phyloP scores from a whole-genome alignment of 352 stramenopile species.

The Globisporangium okanoganense region DNA sequence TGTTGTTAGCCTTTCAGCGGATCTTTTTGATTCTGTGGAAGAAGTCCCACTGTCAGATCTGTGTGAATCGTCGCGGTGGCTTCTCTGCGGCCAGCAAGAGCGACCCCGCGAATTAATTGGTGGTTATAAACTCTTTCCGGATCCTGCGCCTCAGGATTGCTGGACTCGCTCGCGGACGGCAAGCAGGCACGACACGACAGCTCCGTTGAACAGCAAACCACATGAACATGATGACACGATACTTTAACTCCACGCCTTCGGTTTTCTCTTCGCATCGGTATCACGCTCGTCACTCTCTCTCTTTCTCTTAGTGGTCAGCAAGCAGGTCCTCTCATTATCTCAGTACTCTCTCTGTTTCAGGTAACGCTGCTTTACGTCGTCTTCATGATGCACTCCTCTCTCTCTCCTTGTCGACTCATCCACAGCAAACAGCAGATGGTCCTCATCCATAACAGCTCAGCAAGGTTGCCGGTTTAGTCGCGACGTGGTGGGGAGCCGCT shows the following conservation, averaged over 20 bases:
- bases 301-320: slow-evolving; percentile 12
- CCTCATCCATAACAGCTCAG: background rate
- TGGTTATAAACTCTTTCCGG: slow-evolving; percentile 2
- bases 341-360: slow-evolving; percentile 11
- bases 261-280: slow-evolving; percentile 6
- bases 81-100: background rate
- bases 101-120: background rate
- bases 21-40: background rate
- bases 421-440: background rate
- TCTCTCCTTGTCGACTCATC: background rate
- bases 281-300: slow-evolving; percentile 13
- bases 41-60: background rate
- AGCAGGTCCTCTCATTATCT: slow-evolving; percentile 13
- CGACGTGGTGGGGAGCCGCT: slow-evolving; percentile 45
- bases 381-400: background rate
- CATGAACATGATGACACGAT: slow-evolving; percentile 3
- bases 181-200: background rate
- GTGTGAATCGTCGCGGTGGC: slow-evolving; percentile 3
- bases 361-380: slow-evolving; percentile 6
- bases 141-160: background rate
- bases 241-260: slow-evolving; percentile 4
- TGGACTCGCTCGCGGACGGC: background rate
- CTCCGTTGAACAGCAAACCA: background rate
- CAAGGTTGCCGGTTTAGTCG: slow-evolving; percentile 32
- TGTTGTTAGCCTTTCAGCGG: background rate